Evolutionary conservation across 768 basidiomycete genomes (phyloP).

Genomic region (Tubosaeta brunneosetosa): DNA sequence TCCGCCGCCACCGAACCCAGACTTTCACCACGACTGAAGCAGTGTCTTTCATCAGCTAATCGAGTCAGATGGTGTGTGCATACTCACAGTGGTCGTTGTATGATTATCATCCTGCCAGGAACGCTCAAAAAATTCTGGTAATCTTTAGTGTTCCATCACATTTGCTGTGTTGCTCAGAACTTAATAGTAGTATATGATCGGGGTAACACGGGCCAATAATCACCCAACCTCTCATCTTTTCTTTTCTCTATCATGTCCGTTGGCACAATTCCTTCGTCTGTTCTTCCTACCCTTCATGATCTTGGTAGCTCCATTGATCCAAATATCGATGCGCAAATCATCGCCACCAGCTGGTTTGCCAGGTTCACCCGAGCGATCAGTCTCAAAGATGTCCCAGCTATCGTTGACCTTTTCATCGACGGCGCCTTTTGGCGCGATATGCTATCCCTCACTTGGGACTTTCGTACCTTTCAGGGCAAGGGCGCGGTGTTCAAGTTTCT

Average conservation of each 20-base stretch:
- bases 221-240: neutral
- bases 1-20: too few species aligned
- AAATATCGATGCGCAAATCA: slow-evolving; percentile 32
- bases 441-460: slow-evolving; percentile 60
- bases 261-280: neutral
- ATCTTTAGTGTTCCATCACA: neutral
- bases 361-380: slow-evolving; percentile 33
- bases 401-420: slow-evolving; percentile 32
- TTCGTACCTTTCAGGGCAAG: slow-evolving; percentile 50
- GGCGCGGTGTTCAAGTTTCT: slow-evolving; percentile 41
- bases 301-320: slow-evolving; percentile 24
- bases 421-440: slow-evolving; percentile 54
- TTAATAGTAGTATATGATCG: neutral
- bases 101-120: too few species aligned
- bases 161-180: neutral
- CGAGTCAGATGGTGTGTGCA: too few species aligned
- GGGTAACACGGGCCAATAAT: neutral
- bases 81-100: too few species aligned
- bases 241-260: slow-evolving; percentile 6
- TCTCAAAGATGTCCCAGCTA: slow-evolving; percentile 31
- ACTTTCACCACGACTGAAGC: too few species aligned
- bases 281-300: slow-evolving; percentile 22
- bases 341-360: slow-evolving; percentile 41
- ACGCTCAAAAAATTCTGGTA: neutral
- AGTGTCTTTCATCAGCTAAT: too few species aligned